Percentiles rank a stretch among this genome's conserved stretches.
Evolutionary conservation across 164 flowering plant species (phyloP).

Genomic region (Platanus orientalis): DNA sequence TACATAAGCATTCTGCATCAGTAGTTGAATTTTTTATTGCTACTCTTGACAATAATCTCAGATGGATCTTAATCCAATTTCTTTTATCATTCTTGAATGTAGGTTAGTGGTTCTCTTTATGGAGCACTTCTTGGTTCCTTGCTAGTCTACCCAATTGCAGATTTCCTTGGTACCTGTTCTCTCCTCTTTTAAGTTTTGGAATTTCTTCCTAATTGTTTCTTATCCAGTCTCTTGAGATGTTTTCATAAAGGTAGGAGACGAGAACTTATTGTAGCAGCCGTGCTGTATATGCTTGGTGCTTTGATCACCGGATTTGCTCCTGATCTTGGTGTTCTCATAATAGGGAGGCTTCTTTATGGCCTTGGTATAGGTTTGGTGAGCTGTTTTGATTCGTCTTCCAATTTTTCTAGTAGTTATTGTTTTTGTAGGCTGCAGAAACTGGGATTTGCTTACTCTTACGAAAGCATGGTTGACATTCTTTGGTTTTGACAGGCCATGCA

Average conservation of each 20-base stretch:
- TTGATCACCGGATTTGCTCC: slow-evolving; percentile 67
- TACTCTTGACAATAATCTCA: slow-evolving; percentile 1
- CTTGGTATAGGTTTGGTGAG: slow-evolving; percentile 93
- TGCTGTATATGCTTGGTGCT: slow-evolving; percentile 63
- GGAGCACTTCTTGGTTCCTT: slow-evolving; percentile 93
- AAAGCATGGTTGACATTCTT: not conserved
- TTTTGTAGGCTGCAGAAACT: not conserved
- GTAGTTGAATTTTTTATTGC: not conserved
- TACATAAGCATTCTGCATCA: not conserved
- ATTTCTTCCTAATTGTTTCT: not conserved
- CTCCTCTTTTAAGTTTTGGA: not conserved
- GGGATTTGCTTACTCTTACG: not conserved
- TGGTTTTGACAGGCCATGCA: slow-evolving; percentile 84
- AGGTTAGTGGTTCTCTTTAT: slow-evolving; percentile 96
- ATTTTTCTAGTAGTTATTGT: not conserved
- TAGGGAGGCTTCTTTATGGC: slow-evolving; percentile 81
- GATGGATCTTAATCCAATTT: not conserved
- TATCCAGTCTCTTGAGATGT: slow-evolving; percentile 4
- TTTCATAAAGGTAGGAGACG: slow-evolving; percentile 66
- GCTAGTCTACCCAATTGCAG: slow-evolving; percentile 78
- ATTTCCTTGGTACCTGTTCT: slow-evolving; percentile 71
- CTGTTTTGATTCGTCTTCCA: slow-evolving; percentile 6
- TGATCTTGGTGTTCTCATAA: slow-evolving; percentile 55
- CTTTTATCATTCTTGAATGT: slow-evolving; percentile 11
- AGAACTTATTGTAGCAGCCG: slow-evolving; percentile 68